Evolutionary conservation across 192 early-diverging fungal species (phyloP), one percentile per base, ranked within the genome.

Genomic region (Pilaira anomala): DNA sequence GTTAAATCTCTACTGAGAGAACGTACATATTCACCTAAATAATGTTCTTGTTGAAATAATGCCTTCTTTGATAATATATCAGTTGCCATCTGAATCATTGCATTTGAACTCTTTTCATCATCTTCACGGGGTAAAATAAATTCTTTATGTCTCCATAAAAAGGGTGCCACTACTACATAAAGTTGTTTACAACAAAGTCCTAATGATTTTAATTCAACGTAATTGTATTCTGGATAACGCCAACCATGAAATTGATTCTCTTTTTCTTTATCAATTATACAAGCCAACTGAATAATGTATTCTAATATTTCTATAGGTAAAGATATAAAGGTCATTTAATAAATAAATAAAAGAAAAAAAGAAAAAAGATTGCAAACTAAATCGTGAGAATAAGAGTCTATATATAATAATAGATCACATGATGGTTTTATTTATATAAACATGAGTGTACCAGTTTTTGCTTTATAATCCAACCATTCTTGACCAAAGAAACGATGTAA

Each of bases 401-500:
- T n/a, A n/a, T n/a, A n/a, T n/a, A n/a, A n/a, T n/a, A n/a, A n/a
- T 36, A 51, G 62, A 41, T 54, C 36, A 42, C 41, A 29, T 36
- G 33, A 25, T 52, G 11, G 41, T 28, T 52, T 51, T 61, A 74
- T 83, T 26, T 67, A 56, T 53, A 91, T 84, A 29, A 88, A 93
- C 56, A 98, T 85, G 25, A 78, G 81, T 7, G 88, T 87, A n/a
- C 62, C 64, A 2, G 88, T 87, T 48, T 75, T 74, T 12, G 73
- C 66, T 58, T 80, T 75, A 70, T 97, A 98, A 36, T 66, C 60
- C 7, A 63, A 70, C 63, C 95, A 98, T 21, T 86, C 81, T 8
- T 81, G 71, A 19, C 91, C 93, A 85, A 98, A 98, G 68, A 98
- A 92, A 14, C 77, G 59, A 2, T 84, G 25, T 62, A 98, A 73